Base-by-base conservation (phyloP, 1,284 basidiomycete genomes). In the Trichosporon inkin region DNA sequence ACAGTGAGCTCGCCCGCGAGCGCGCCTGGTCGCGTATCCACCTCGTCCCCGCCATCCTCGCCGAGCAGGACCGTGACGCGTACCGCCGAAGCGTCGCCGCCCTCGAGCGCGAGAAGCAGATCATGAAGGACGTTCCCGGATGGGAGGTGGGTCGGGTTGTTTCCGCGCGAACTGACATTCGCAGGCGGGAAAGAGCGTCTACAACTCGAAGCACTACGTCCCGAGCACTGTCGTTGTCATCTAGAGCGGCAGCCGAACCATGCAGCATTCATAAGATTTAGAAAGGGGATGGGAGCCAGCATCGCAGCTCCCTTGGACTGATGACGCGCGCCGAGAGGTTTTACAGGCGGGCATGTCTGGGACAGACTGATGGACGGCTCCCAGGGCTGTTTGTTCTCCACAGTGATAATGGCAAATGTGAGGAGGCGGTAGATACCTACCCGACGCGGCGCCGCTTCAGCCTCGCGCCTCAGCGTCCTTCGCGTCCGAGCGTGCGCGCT, bases 11-110 rank as follows among this genome's bases (percentile, higher is more conserved):
- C 56, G 83, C 88, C 77, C 85, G 96, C 67, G 95, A 99, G 81
- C 88, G 90, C 78, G 86, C 87, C 47, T 98, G 95, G 95, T 92
- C 93, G 64, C 85, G 95, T 67, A 95, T 99, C 74, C 86, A 99
- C 81, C 84, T 98, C 51, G 89, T 95, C 41, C 95, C 95, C 16
- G 78, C 98, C 62, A 83, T 96, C 51, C 84, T 94, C 67, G 94
- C 94, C 53, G 94, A 99, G 78, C 87, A 88, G 14, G 94, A 99
- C 81, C 87, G 95, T 61, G 92, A 95, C 77, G 82, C 84, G 54
- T 94, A 90, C 82, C 84, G 92, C 68, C 84, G 92, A 55, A 81
- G 87, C 71, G 83, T 88, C 71, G 92, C 92, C n/a, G 86, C 87
- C 53, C 54, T 88, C 60, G 87, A 81, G 54, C 81, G 92, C 57